A percentile compares a stretch with the other conserved stretches of the same genome.
phyloP scores from a whole-genome alignment of 768 basidiomycete species.

The Rhizopogon vinicolor region DNA sequence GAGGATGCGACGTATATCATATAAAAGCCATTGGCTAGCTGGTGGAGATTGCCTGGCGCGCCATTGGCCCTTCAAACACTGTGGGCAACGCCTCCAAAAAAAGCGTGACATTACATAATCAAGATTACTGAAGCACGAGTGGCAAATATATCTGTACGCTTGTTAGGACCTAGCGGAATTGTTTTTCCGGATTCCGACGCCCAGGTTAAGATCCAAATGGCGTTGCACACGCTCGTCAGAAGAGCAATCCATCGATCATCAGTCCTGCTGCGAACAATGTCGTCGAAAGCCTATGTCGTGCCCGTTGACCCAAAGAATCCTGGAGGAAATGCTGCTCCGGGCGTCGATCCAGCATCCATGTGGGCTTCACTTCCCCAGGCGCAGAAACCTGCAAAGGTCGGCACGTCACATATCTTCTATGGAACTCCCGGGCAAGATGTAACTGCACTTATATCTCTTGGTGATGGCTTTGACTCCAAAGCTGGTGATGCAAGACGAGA shows the following conservation, averaged over 20 bases:
- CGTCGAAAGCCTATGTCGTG: constrained; percentile 52
- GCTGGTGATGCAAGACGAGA: constrained; percentile 50
- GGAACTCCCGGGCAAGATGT: constrained; percentile 41
- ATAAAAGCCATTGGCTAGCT: too few species aligned
- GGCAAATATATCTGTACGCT: too few species aligned
- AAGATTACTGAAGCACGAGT: too few species aligned
- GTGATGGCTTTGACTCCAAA: constrained; percentile 47
- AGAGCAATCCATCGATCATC: constrained; percentile 16
- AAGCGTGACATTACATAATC: too few species aligned
- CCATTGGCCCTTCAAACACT: too few species aligned
- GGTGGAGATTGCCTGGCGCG: too few species aligned
- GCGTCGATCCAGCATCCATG: constrained; percentile 42
- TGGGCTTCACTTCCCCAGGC: constrained; percentile 48
- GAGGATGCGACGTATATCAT: too few species aligned
- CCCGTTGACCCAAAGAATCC: constrained; percentile 48
- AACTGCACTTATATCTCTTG: constrained; percentile 55
- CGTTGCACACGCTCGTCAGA: constrained; percentile 12
- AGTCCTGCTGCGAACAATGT: constrained; percentile 36
- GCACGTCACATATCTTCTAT: constrained; percentile 63
- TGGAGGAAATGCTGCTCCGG: constrained; percentile 22
- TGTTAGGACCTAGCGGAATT: too few species aligned
- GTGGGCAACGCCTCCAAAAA: too few species aligned
- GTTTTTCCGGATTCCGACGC: constrained; percentile 1
- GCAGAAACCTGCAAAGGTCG: constrained; percentile 52
- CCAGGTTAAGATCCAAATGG: constrained; percentile 13